phyloP scores from a whole-genome alignment of 345 rosid genomes.

The Leavenworthia alabamica region DNA sequence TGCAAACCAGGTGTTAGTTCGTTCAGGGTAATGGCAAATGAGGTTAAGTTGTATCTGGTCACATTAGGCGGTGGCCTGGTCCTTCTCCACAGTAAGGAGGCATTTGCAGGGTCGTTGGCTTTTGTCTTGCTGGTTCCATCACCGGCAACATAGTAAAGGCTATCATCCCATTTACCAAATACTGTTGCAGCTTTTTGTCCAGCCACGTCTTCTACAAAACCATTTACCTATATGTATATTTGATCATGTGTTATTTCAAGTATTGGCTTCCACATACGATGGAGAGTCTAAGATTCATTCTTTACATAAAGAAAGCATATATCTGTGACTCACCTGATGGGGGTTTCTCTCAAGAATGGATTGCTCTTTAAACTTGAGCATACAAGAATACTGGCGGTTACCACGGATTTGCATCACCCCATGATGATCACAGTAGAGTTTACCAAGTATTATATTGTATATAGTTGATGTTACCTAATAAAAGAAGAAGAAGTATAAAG shows the following conservation, averaged over 20 bases:
- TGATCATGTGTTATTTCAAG: conserved; percentile 8
- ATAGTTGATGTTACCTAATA: conserved; percentile 81
- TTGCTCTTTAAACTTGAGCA: conserved; percentile 86
- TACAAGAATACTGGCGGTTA: conserved; percentile 73
- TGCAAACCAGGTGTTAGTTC: conserved; percentile 88
- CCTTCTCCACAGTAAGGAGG: conserved; percentile 75
- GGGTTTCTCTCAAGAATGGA: conserved; percentile 91
- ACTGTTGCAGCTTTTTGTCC: conserved; percentile 68
- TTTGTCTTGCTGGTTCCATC: conserved; percentile 54
- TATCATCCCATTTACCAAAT: conserved; percentile 95
- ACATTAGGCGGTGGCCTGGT: conserved; percentile 61
- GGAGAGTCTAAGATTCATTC: background rate
- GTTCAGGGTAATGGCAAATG: conserved; percentile 86
- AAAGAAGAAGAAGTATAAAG: conserved; percentile 14
- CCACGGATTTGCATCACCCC: conserved; percentile 84
- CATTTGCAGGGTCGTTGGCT: conserved; percentile 48
- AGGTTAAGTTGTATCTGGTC: conserved; percentile 87
- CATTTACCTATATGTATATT: conserved; percentile 54
- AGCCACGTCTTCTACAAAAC: conserved; percentile 65
- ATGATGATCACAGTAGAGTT: conserved; percentile 86
- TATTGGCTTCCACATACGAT: background rate
- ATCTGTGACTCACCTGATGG: conserved; percentile 52
- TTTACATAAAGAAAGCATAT: background rate
- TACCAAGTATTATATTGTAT: conserved; percentile 89
- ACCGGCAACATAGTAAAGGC: conserved; percentile 52